Percentiles rank a stretch among this genome's conserved stretches.
phyloP scores from a whole-genome alignment of 768 basidiomycete species.

The Grammothele lineata region DNA sequence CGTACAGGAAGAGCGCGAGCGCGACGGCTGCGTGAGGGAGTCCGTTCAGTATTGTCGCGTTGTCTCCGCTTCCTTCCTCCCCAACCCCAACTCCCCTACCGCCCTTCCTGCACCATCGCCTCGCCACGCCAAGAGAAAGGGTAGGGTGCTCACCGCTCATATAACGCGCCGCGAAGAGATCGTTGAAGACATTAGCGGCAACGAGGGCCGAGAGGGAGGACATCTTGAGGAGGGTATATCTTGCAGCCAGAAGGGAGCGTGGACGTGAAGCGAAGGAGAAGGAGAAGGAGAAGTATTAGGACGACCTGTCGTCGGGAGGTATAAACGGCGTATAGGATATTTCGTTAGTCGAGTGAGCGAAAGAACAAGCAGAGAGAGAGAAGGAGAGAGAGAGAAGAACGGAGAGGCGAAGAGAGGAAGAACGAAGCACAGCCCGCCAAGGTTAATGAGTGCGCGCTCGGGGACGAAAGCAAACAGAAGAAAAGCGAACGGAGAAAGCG shows the following conservation, averaged over 20 bases:
- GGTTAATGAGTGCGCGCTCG: no score
- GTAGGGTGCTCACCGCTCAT: neutral
- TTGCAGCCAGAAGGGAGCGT: neutral
- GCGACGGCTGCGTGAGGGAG: constrained; percentile 24
- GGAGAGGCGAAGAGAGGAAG: no score
- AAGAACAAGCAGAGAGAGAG: neutral
- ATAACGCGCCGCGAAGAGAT: neutral
- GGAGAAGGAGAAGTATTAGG: neutral
- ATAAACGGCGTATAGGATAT: no score
- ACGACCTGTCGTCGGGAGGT: neutral
- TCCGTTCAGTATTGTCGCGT: neutral
- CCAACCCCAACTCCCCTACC: no score
- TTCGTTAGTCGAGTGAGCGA: no score
- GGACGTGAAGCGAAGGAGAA: neutral
- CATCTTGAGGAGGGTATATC: neutral
- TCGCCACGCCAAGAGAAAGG: neutral
- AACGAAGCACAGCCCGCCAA: no score
- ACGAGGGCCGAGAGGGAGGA: neutral
- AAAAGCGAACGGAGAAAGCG: no score
- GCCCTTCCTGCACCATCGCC: no score
- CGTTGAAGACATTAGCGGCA: neutral
- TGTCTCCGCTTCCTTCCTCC: no score
- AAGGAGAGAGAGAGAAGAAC: no score
- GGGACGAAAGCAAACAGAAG: no score
- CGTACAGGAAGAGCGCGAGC: constrained; percentile 34